These are phyloP conservation scores for Fusarium circinatum DNA, from an alignment of 2,329 filamentous ascomycete species.

Conservation along the genomic window DNA sequence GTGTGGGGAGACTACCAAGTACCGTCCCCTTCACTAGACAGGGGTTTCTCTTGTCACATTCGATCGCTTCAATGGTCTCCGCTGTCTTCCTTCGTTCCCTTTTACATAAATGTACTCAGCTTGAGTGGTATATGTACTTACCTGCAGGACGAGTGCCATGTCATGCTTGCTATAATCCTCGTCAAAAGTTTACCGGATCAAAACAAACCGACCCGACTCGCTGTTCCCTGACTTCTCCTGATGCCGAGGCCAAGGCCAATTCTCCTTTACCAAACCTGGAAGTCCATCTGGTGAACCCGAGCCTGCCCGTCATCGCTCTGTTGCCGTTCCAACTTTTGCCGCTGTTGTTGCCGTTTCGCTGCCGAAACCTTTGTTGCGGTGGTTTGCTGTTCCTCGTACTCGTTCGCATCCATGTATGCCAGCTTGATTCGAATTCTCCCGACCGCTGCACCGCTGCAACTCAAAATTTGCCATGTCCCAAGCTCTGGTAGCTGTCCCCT, in stretches of 20 bases:
- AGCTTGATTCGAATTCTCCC: conserved; percentile 36
- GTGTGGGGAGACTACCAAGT: conserved; percentile 35
- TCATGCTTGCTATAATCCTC: conserved; percentile 3
- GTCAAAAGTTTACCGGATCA: background rate
- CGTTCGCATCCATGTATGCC: conserved; percentile 29
- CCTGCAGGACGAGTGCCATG: background rate
- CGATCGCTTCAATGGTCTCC: conserved; percentile 1
- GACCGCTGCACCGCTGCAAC: conserved; percentile 26
- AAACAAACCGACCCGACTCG: conserved; percentile 4
- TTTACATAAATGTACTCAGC: background rate
- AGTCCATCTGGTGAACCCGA: conserved; percentile 41
- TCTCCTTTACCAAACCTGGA: conserved; percentile 39
- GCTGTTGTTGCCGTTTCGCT: conserved; percentile 29
- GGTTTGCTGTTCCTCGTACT: conserved; percentile 37
- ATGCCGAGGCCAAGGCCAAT: conserved; percentile 7
- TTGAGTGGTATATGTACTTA: background rate
- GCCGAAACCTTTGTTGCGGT: conserved; percentile 29
- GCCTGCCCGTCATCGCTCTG: conserved; percentile 34
- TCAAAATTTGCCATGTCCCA: conserved; percentile 36
- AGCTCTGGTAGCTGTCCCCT: conserved; percentile 33
- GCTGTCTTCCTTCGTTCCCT: background rate
- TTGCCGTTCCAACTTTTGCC: conserved; percentile 23
- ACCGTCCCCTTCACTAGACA: conserved; percentile 21
- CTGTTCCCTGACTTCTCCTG: conserved; percentile 6
- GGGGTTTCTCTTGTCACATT: conserved; percentile 23